Base-by-base conservation (phyloP, 2,329 filamentous ascomycete genomes). In the Diplodia intermedia region DNA sequence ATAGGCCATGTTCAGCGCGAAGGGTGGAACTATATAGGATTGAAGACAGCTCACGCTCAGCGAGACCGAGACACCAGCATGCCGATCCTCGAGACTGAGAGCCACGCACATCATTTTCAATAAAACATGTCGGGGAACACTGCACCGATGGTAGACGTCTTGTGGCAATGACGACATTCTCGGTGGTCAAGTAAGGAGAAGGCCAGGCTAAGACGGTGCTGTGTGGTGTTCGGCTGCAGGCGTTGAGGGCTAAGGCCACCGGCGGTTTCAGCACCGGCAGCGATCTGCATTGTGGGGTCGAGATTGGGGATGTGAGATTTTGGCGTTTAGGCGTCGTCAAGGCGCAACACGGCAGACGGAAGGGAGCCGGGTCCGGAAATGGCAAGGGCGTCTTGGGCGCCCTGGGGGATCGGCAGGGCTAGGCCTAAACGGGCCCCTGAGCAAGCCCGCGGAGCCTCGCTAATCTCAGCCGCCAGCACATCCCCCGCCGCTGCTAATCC, bases 381-480 rank as follows among this genome's bases (percentile, higher is more conserved):
- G 12, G 52, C 8, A 31, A 14, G 6, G 52, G 7, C 31, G 26
- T 11, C 29, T 5, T 31, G 6, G 52, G 7, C 31, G 26, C 1
- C 29, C 2, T 31, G 12, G 26, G 52, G 52, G 52, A 33, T 54
- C 12, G 12, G 52, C 26, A 54, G 5, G 14, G 23, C 52, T 31
- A 31, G 8, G 29, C 26, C 29, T 18, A 26, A 8, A 31, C 15
- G 9, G 7, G 26, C 15, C 52, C 26, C 18, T 18, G 52, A 29
- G 52, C 52, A 54, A 18, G 26, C 52, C 29, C 31, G 8, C 29
- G 23, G 52, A 26, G 52, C 52, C 26, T 54, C 52, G 52, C 52
- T 54, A 31, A 54, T 54, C 26, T 54, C 4, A 54, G 52, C 52
- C 52, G 52, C 52, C 52, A 54, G 29, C 14, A 14, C 31, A 54